phyloP scores from a whole-genome alignment of 495 filamentous ascomycete species.

The Penicillium dipodomyicola region DNA sequence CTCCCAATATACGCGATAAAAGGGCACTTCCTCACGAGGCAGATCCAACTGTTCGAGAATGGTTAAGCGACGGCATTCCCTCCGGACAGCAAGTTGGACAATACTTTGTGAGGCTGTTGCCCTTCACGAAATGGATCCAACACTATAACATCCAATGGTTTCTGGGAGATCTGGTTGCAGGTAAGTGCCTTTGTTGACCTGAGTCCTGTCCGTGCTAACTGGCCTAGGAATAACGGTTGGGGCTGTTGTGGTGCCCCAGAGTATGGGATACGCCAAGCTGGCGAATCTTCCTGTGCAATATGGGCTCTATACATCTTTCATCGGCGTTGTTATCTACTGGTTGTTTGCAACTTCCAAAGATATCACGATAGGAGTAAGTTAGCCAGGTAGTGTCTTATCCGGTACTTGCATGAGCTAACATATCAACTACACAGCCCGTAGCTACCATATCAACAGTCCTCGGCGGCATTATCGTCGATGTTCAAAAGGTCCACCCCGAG shows the following conservation, averaged over 20 bases:
- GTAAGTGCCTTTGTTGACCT: slow-evolving; percentile 44
- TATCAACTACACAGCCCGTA: slow-evolving; percentile 61
- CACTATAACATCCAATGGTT: slow-evolving; percentile 87
- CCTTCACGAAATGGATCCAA: slow-evolving; percentile 79
- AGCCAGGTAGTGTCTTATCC: neutral
- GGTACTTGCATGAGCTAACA: neutral
- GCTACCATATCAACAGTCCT: slow-evolving; percentile 87
- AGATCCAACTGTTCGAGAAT: slow-evolving; percentile 5
- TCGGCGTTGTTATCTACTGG: slow-evolving; percentile 93
- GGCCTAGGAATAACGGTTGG: slow-evolving; percentile 62
- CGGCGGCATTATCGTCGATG: slow-evolving; percentile 68
- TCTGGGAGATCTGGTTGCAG: slow-evolving; percentile 80
- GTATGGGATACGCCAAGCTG: slow-evolving; percentile 90
- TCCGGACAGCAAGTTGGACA: slow-evolving; percentile 44
- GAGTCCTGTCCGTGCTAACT: neutral
- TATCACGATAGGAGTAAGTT: slow-evolving; percentile 88
- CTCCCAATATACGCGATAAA: slow-evolving; percentile 1
- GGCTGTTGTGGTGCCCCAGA: slow-evolving; percentile 88
- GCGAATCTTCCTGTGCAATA: slow-evolving; percentile 73
- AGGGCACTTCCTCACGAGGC: neutral
- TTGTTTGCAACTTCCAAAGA: slow-evolving; percentile 97
- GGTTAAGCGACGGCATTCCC: slow-evolving; percentile 37
- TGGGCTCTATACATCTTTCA: slow-evolving; percentile 92
- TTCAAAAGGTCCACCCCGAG: slow-evolving; percentile 54
- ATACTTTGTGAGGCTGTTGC: slow-evolving; percentile 70